Conservation (phyloP, 495 filamentous ascomycete genomes). For the Neurospora sp. region DNA sequence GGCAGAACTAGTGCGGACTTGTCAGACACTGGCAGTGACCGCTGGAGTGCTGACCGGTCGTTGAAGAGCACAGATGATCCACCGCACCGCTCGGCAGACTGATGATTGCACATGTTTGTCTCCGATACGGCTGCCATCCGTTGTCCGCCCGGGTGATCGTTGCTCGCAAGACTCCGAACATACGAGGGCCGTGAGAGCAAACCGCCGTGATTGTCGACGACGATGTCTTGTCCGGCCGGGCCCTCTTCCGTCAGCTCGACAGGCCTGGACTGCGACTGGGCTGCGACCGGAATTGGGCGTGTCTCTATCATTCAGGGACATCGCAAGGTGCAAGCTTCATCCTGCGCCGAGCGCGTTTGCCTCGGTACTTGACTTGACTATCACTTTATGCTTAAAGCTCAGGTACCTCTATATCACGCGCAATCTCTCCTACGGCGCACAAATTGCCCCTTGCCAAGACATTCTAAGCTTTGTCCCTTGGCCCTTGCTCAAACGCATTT, state of each 20-base stretch:
- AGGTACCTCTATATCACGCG: neutral
- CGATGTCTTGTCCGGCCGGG: neutral
- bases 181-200: neutral
- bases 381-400: neutral
- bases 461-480: neutral
- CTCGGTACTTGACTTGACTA: neutral
- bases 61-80: neutral
- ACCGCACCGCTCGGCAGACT: neutral
- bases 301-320: neutral
- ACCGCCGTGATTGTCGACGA: neutral
- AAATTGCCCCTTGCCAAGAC: neutral
- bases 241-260: neutral
- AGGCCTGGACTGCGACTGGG: neutral
- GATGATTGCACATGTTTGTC: neutral
- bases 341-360: neutral
- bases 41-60: neutral
- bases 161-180: neutral
- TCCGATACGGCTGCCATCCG: neutral
- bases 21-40: neutral
- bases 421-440: neutral
- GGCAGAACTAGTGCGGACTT: neutral
- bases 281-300: neutral
- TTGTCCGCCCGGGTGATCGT: neutral
- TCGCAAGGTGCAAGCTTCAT: neutral
- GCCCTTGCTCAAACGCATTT: neutral